phyloP scores from a whole-genome alignment of 2,329 filamentous ascomycete species.

The Echinosphaeria canescens region DNA sequence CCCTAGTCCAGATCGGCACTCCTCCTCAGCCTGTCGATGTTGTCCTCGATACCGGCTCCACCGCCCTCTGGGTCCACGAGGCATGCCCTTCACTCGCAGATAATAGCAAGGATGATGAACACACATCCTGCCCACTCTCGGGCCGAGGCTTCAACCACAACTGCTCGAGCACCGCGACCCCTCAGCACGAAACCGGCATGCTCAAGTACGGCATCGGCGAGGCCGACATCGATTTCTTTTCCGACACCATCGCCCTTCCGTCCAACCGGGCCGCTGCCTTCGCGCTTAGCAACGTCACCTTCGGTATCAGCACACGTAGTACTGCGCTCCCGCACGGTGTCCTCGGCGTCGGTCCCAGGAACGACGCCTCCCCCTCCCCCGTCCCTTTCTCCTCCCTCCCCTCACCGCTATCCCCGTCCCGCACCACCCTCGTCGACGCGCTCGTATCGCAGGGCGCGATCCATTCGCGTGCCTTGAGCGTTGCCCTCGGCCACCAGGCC shows the following conservation, averaged over 20 bases:
- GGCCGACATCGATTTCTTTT: slow-evolving; percentile 20
- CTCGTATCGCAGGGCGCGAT: slow-evolving; percentile 23
- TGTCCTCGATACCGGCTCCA: slow-evolving; percentile 30
- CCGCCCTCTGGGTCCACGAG: slow-evolving; percentile 33
- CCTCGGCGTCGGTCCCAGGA: slow-evolving; percentile 22
- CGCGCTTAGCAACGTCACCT: too few species aligned
- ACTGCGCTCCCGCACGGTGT: slow-evolving; percentile 18
- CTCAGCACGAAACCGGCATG: slow-evolving; percentile 10
- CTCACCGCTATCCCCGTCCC: slow-evolving; percentile 15
- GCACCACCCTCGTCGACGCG: slow-evolving; percentile 29
- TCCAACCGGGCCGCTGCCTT: slow-evolving; percentile 8
- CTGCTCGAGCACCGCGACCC: slow-evolving; percentile 12
- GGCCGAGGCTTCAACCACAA: slow-evolving; percentile 29
- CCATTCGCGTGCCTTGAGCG: slow-evolving; percentile 23
- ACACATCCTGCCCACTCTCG: too few species aligned
- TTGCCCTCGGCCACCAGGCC: slow-evolving; percentile 22
- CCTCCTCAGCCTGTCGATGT: slow-evolving; percentile 23
- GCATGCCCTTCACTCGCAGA: too few species aligned
- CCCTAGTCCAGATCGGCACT: slow-evolving; percentile 17
- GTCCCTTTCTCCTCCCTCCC: slow-evolving; percentile 28
- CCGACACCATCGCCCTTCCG: slow-evolving; percentile 22
- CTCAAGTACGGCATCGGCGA: slow-evolving; percentile 15
- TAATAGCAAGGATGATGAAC: too few species aligned
- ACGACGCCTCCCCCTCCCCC: slow-evolving; percentile 24
- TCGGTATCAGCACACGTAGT: neutral